Conservation (phyloP, 306 rosid genomes). For the Citrullus colocynthis region DNA sequence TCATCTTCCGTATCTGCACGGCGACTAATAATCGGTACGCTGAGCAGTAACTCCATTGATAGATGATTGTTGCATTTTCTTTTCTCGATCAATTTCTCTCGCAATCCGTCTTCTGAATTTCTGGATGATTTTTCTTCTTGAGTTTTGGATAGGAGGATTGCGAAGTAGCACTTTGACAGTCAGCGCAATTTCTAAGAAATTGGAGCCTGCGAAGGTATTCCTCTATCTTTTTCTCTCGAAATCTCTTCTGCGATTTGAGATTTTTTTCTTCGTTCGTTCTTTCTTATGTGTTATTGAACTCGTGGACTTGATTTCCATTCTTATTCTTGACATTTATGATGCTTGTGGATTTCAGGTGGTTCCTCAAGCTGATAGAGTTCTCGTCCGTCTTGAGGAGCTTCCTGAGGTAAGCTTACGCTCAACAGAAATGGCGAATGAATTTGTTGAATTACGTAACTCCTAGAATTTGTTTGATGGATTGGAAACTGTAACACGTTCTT, state of each 20-base stretch:
- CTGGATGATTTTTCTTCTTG: conserved; percentile 6
- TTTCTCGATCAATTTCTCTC: neutral
- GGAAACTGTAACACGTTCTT: neutral
- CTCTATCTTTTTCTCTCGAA: neutral
- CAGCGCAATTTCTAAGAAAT: conserved; percentile 42
- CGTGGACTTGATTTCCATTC: neutral
- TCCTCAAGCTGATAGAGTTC: conserved; percentile 95
- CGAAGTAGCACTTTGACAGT: conserved; percentile 40
- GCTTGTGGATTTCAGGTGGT: conserved; percentile 40
- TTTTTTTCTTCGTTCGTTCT: neutral
- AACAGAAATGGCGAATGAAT: neutral
- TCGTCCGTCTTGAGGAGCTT: conserved; percentile 61
- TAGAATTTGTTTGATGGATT: neutral
- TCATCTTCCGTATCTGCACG: conserved; percentile 28
- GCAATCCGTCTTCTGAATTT: neutral
- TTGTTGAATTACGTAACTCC: neutral
- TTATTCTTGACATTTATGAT: neutral
- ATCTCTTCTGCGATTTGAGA: neutral
- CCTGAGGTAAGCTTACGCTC: conserved; percentile 35
- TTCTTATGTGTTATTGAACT: neutral
- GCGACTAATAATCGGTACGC: conserved; percentile 27
- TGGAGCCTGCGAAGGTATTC: conserved; percentile 56
- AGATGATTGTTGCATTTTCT: neutral
- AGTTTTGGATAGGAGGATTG: conserved; percentile 36
- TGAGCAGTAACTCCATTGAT: neutral